Conservation (phyloP, 805 yeast species). For the Candida loeiensis region DNA sequence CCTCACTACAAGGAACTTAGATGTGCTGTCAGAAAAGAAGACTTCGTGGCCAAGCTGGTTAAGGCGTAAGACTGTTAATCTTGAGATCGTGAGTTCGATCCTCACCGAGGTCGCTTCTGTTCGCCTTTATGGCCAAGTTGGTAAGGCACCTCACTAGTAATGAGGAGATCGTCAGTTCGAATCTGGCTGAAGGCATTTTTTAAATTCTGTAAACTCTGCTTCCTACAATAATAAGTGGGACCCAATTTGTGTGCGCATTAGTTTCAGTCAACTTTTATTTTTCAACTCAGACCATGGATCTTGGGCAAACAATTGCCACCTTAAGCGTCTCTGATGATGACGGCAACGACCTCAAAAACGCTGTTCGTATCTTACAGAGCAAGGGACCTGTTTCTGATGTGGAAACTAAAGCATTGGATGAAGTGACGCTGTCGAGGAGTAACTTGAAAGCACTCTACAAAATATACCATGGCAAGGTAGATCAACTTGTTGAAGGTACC, state of each 20-base stretch:
- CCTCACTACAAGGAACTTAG: too few relatives aligned
- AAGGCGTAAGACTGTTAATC: conserved; percentile 19
- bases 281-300: background rate
- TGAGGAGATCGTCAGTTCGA: conserved; percentile 6
- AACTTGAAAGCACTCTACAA: background rate
- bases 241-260: too few relatives aligned
- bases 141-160: conserved; percentile 6
- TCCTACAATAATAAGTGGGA: too few relatives aligned
- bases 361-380: background rate
- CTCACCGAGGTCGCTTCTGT: conserved; percentile 16
- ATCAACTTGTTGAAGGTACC: conserved; percentile 15
- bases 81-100: conserved; percentile 17
- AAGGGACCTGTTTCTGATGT: background rate
- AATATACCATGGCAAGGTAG: background rate
- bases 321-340: conserved; percentile 12
- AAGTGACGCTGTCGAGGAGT: background rate
- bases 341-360: conserved; percentile 2
- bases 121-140: conserved; percentile 5
- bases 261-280: too few relatives aligned
- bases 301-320: background rate
- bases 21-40: conserved; percentile 2
- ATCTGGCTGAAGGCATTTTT: conserved; percentile 14
- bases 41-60: conserved; percentile 19
- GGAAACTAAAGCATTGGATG: background rate
- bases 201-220: conserved; percentile 4